phyloP scores from a whole-genome alignment of 345 rosid genomes.

The Carallia brachiata region DNA sequence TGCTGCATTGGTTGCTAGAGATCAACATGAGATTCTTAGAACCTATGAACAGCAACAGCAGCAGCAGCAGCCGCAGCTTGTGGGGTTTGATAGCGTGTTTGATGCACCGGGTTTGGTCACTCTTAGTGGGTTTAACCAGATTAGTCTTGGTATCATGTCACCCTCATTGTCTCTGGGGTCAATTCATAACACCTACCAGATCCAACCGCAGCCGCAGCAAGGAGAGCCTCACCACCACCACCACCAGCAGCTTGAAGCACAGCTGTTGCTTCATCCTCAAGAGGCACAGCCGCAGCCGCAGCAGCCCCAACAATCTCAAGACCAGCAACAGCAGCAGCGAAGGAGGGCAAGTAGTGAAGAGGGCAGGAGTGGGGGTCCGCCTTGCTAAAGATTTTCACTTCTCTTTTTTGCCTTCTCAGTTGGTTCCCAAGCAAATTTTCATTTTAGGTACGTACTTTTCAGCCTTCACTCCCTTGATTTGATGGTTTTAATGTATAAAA shows the following conservation, averaged over 20 bases:
- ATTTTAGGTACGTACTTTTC: slow-evolving; percentile 26
- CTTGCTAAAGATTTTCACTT: slow-evolving; percentile 15
- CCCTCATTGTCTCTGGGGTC: slow-evolving; percentile 58
- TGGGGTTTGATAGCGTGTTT: slow-evolving; percentile 41
- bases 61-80: slow-evolving; percentile 36
- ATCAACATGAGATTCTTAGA: slow-evolving; percentile 61
- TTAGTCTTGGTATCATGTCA: slow-evolving; percentile 34
- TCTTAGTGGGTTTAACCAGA: slow-evolving; percentile 45
- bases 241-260: slow-evolving; percentile 43
- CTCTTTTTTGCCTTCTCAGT: background rate
- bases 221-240: slow-evolving; percentile 29
- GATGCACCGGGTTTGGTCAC: slow-evolving; percentile 40
- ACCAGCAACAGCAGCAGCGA: slow-evolving; percentile 32
- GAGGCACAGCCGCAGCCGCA: slow-evolving; percentile 30
- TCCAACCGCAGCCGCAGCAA: slow-evolving; percentile 34
- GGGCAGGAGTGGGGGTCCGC: slow-evolving; percentile 11
- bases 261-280: slow-evolving; percentile 56
- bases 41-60: slow-evolving; percentile 45
- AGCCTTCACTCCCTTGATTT: background rate
- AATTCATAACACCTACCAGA: slow-evolving; percentile 50
- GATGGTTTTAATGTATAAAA: background rate
- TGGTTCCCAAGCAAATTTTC: slow-evolving; percentile 10
- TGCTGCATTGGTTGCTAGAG: slow-evolving; percentile 52
- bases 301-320: slow-evolving; percentile 3
- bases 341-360: slow-evolving; percentile 52